Evolutionary conservation across 2,329 filamentous ascomycete species (phyloP), one percentile per base, ranked within the genome.

Genomic region (Sporothrix pseudoabietina): DNA sequence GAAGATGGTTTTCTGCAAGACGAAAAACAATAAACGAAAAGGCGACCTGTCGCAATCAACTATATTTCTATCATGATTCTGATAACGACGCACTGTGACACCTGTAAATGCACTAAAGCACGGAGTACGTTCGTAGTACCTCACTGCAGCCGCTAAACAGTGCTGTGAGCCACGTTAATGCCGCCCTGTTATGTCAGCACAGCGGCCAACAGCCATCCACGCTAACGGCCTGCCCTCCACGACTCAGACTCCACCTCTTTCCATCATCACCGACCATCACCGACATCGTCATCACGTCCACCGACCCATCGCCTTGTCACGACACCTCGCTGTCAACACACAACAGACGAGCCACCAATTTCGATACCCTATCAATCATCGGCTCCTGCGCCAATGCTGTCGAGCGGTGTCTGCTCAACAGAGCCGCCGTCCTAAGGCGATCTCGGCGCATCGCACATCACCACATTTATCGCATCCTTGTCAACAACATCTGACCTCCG

Each of bases 21-120:
- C 14, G 65, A 68, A n/a, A 66, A n/a, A 65, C 14, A 44, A 68
- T 12, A 66, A n/a, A 65, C 14, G 65, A 68, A 52, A 68, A 52
- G 44, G 26, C 65, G 65, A 68, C 65, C 65, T 35, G 44, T 68
- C 65, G 65, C 61, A 52, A 68, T 52, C 12, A 47, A 22, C 39
- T 26, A 26, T 44, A 6, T 30, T 9, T 55, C n/a, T 55, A 8
- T 30, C 16, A 55, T 55, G 26, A 26, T 55, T 22, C 26, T 54
- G 22, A 9, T 59, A 26, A 30, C 9, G 52, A 22, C 35, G 63
- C 63, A 32, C 9, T 26, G 9, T 22, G 16, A 44, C 44, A 39
- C 57, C 57, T 39, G 32, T 35, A 35, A 35, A 39, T 39, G 10
- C n/a, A 30, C 22, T 10, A 8, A 26, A 22, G 6, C 4, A n/a